Evolutionary conservation across 2,329 filamentous ascomycete genomes (phyloP).

Genomic region (Thielaviopsis punctulata): DNA sequence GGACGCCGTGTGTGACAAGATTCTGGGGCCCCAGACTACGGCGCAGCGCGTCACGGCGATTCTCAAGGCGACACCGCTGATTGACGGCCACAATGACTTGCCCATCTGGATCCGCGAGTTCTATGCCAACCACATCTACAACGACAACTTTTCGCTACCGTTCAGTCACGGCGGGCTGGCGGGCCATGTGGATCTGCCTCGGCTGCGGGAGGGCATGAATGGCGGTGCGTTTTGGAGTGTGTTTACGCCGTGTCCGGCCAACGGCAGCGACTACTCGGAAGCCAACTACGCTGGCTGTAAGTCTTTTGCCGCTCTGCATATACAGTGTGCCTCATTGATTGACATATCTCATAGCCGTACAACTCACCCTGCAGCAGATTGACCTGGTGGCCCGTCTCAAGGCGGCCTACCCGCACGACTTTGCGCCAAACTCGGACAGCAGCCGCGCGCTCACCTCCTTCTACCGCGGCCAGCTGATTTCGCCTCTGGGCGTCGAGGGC

Average conservation of each 20-base stretch:
- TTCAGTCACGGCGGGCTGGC: conserved; percentile 55
- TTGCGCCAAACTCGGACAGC: conserved; percentile 47
- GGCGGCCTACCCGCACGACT: conserved; percentile 45
- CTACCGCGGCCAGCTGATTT: conserved; percentile 47
- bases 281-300: conserved; percentile 50
- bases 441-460: conserved; percentile 45
- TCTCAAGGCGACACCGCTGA: conserved; percentile 8
- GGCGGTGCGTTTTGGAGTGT: conserved; percentile 93
- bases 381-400: conserved; percentile 53
- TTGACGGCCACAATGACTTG: conserved; percentile 84
- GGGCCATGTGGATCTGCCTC: conserved; percentile 63
- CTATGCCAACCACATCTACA: conserved; percentile 66
- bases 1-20: not conserved
- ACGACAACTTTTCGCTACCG: conserved; percentile 50
- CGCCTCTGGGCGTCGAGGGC: conserved; percentile 67
- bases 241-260: conserved; percentile 56
- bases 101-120: conserved; percentile 49
- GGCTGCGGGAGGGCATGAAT: conserved; percentile 51
- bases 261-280: conserved; percentile 57
- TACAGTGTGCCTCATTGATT: not conserved
- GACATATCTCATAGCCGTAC: conserved; percentile 31
- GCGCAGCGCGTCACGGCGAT: conserved; percentile 5
- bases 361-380: conserved; percentile 55
- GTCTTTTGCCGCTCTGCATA: conserved; percentile 13
- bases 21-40: conserved; percentile 1